Conservation (phyloP, 2,329 filamentous ascomycete genomes). For the Ceratocystis albifundus region DNA sequence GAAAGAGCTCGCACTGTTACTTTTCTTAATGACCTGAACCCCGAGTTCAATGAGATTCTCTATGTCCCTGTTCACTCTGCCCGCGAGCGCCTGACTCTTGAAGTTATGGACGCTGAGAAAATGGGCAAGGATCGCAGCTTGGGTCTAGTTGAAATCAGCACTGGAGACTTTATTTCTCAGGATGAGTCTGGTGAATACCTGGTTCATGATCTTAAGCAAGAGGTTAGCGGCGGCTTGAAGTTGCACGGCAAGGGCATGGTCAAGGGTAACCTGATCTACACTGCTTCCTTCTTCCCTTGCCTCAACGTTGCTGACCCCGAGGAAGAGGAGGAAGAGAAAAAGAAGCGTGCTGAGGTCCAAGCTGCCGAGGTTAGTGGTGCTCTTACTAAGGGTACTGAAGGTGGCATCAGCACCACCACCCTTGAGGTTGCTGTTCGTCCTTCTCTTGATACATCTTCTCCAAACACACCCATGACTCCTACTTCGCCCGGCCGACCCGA, state of each 20-base stretch:
- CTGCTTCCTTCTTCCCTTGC: slow-evolving; percentile 79
- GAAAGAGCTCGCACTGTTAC: slow-evolving; percentile 89
- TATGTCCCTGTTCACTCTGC: slow-evolving; percentile 82
- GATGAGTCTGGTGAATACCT: slow-evolving; percentile 70
- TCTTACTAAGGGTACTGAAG: slow-evolving; percentile 17
- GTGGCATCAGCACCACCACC: slow-evolving; percentile 26
- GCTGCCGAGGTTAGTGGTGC: slow-evolving; percentile 25
- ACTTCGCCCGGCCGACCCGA: slow-evolving; percentile 30
- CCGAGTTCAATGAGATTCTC: slow-evolving; percentile 89
- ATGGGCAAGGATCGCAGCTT: slow-evolving; percentile 83
- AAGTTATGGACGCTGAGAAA: slow-evolving; percentile 95
- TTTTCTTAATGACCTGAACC: slow-evolving; percentile 89
- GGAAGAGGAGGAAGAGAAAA: slow-evolving; percentile 59
- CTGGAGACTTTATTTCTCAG: slow-evolving; percentile 67
- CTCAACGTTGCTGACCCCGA: slow-evolving; percentile 81
- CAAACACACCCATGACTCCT: slow-evolving; percentile 33
- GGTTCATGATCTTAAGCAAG: slow-evolving; percentile 62
- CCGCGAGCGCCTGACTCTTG: slow-evolving; percentile 72
- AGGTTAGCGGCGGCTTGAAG: slow-evolving; percentile 55
- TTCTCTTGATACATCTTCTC: slow-evolving; percentile 19
- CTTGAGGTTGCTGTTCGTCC: slow-evolving; percentile 21
- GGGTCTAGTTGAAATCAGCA: slow-evolving; percentile 65
- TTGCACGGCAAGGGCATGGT: slow-evolving; percentile 59
- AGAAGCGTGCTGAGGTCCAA: slow-evolving; percentile 35
- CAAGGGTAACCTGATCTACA: slow-evolving; percentile 76